Base-by-base conservation (phyloP, 371 early-diverging fungal genomes). In the Mucor piriformis region DNA sequence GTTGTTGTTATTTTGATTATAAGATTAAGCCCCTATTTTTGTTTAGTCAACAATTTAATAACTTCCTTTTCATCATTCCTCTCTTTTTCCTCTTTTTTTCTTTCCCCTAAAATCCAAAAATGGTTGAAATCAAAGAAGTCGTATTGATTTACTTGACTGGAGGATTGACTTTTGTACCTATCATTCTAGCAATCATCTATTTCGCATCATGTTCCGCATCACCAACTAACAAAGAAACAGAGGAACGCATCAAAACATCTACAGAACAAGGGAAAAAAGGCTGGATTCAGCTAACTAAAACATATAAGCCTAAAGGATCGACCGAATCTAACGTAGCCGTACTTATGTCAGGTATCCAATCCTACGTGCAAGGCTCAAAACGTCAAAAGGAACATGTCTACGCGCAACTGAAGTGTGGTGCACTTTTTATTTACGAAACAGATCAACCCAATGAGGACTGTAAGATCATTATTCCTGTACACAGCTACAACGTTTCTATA, bases 351-450 rank as follows among this genome's bases (percentile, higher is more conserved):
- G 69, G 69, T 1, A 47, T 65, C n/a, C 65, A 65, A 43, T 59
- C 61, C n/a, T 64, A 64, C 37, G 67, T 67, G 11, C 48, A 50
- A 24, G 55, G 60, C 13, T 44, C 51, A 6, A 69, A 63, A 51
- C 56, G 64, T 10, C 67, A 53, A 35, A 72, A 64, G 32, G 63
- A 70, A 21, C 50, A 64, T 23, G 87, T 82, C 40, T 95, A 84
- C 67, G 93, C 82, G 2, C 90, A 91, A 11, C 67, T 95, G 33
- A 87, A 89, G 43, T 84, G 89, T 62, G 88, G 91, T 40, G 89
- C 90, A 12, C 76, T 95, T 35, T 89, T 91, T 57, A 66, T 94
- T 54, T 95, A 92, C 65, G 90, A 90, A 50, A 81, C 84, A 37
- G 91, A 92, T 50, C 76, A 83, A 15, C 83, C 82, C 48, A 78